phyloP scores from a whole-genome alignment of 768 basidiomycete species.

The Leccinum ochraceum region DNA sequence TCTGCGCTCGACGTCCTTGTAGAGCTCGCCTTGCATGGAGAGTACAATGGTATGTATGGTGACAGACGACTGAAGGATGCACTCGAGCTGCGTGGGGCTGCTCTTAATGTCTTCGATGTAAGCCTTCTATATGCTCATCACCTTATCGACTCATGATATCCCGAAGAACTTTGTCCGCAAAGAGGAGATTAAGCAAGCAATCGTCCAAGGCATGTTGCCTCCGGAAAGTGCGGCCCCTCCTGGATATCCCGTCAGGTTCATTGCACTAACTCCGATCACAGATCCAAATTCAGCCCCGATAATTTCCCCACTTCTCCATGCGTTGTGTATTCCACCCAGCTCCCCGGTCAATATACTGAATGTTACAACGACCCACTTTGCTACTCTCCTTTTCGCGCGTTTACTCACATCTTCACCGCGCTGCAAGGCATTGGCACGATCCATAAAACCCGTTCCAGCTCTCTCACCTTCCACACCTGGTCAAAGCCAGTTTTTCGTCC shows the following conservation, averaged over 20 bases:
- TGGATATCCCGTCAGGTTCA: not conserved
- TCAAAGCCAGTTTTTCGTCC: constrained; percentile 65
- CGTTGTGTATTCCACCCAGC: constrained; percentile 63
- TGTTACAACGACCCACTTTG: constrained; percentile 69
- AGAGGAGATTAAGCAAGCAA: constrained; percentile 68
- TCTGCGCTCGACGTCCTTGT: constrained; percentile 84
- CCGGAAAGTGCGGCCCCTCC: constrained; percentile 42
- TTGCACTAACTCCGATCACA: constrained; percentile 9
- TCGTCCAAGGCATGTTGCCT: constrained; percentile 74
- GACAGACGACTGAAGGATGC: constrained; percentile 62
- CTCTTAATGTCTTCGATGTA: constrained; percentile 84
- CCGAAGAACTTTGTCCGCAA: constrained; percentile 72
- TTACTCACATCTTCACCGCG: constrained; percentile 68
- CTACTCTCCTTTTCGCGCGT: constrained; percentile 77
- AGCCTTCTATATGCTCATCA: constrained; percentile 7
- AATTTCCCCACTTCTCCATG: constrained; percentile 67
- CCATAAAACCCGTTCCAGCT: constrained; percentile 55
- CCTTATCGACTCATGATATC: constrained; percentile 3
- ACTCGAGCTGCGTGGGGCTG: constrained; percentile 74
- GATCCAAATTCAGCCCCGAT: constrained; percentile 41
- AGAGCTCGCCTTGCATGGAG: constrained; percentile 82
- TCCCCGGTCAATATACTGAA: constrained; percentile 57
- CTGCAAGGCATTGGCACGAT: constrained; percentile 63
- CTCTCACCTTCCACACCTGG: constrained; percentile 31
- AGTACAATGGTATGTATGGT: constrained; percentile 71